Evolutionary conservation across 495 filamentous ascomycete genomes (phyloP), one percentile per base, ranked within the genome.

Genomic region (Trichoderma gamsii): DNA sequence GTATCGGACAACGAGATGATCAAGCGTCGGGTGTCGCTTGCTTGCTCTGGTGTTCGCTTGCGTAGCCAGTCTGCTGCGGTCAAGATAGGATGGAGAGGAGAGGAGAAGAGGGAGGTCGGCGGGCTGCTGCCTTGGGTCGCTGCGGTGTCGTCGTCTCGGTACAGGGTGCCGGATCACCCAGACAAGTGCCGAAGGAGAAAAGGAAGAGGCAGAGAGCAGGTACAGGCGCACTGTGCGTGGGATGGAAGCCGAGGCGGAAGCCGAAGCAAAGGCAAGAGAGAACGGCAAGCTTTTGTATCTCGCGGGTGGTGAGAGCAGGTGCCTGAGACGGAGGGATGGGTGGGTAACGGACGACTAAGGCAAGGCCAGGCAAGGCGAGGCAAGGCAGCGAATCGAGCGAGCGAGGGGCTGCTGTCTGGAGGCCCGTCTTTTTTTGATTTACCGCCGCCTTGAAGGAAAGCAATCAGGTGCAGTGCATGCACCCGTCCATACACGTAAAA

Each of bases 321-420:
- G 56, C 56, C 56, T 61, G 56, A 32, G 56, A 32, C 56, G 56
- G 56, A 61, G 56, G 56, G 56, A 61, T 61, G 56, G 23, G 56
- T 61, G 56, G 56, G 29, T 61, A 29, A 21, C 35, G 35, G 35
- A 7, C 35, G 35, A 38, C 35, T 38, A 38, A 38, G 35, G 35
- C 35, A 9, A 38, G 35, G 35, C 35, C 4, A 38, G 11, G 25
- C 25, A 29, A 61, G 23, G 56, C 25, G 27, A 61, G 56, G 56
- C 56, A 61, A 61, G 23, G 25, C 5, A 61, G 4, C 56, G 56
- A 13, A 61, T 27, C 16, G 27, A 11, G 23, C 9, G 56, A 32
- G 11, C 25, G 27, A 21, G 51, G 51, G 21, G 18, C 18, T 46
- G 49, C 23, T 32, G 35, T 25, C 27, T 61, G 56, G 56, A 61